Conservation (phyloP, 768 basidiomycete species). For the Rhizopogon rudus region DNA sequence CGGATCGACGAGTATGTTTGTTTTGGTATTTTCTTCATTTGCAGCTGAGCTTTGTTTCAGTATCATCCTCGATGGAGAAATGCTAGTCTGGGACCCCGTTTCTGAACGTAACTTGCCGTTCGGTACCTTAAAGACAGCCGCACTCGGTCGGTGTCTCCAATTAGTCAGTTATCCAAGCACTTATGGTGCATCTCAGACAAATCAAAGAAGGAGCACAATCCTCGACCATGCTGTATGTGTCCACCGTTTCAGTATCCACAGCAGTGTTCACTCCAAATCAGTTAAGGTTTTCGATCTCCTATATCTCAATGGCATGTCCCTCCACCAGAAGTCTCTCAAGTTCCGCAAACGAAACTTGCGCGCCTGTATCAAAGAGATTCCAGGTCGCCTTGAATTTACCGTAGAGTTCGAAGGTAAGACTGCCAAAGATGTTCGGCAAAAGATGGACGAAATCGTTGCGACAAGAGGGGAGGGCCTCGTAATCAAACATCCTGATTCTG, state of each 20-base stretch:
- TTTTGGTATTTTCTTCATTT: background rate
- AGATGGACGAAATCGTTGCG: slow-evolving; percentile 82
- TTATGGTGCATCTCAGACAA: slow-evolving; percentile 43
- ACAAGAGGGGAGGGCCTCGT: slow-evolving; percentile 89
- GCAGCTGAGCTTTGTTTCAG: slow-evolving; percentile 34
- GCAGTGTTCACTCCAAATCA: slow-evolving; percentile 35
- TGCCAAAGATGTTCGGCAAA: slow-evolving; percentile 72
- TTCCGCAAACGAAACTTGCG: slow-evolving; percentile 78
- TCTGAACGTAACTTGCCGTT: slow-evolving; percentile 88
- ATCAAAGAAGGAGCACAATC: slow-evolving; percentile 61
- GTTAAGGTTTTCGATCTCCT: slow-evolving; percentile 97
- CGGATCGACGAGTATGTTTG: slow-evolving; percentile 73
- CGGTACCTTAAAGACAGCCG: slow-evolving; percentile 90
- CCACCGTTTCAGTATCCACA: background rate
- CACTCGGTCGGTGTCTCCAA: slow-evolving; percentile 51
- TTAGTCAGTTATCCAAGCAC: background rate
- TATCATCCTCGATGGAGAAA: slow-evolving; percentile 94
- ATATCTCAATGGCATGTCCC: slow-evolving; percentile 78
- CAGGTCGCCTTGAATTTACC: slow-evolving; percentile 79
- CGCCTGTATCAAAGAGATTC: slow-evolving; percentile 59
- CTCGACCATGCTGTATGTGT: slow-evolving; percentile 83
- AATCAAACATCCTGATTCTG: slow-evolving; percentile 76
- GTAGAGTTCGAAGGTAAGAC: slow-evolving; percentile 69
- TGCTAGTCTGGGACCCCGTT: slow-evolving; percentile 96
- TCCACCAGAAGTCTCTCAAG: slow-evolving; percentile 64